Evolutionary conservation across 2,329 filamentous ascomycete genomes (phyloP), one percentile per base, ranked within the genome.

Genomic region (Aureobasidium sp.): DNA sequence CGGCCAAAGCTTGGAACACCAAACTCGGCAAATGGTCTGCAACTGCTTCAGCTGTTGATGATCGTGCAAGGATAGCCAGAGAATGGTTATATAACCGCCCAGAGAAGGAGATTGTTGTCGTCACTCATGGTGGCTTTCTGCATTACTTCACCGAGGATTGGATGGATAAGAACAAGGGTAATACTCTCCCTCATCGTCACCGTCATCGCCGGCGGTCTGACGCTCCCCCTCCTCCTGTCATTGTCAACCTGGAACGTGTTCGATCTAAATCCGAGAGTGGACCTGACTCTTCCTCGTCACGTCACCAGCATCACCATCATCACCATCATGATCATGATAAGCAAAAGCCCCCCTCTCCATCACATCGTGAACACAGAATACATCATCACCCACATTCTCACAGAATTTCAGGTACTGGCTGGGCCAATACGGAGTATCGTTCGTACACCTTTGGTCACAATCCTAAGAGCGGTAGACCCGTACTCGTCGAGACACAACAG

Each of bases 61-160:
- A 75, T 35, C 78, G 89, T 17, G 88, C 88, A 0, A 75, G 76
- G n/a, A 79, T 78, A 27, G 84, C 85, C 6, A 78, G 90, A 47
- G 68, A 77, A 14, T 85, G 82, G 75, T 71, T 94, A 42, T 76
- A 75, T 67, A 69, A 66, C 11, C 69, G 77, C 27, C 75, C 75
- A 4, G 81, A 84, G 67, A 85, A 89, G 68, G 82, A 93, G 67
- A 82, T 96, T 31, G 84, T 87, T 0, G 80, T 91, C 1, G 90
- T 95, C 8, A 88, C 90, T 3, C 91, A 96, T 69, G 91, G 91
- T 1, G 89, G 88, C 0, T 89, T 92, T 67, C 72, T 96, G 68
- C 91, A 96, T 72, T 95, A 90, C 69, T 76, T 96, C 65, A 94
- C 90, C 0, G 84, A 91, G 67, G 91, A 96, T 69, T 95, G 86